Evolutionary conservation across 106 monocot genomes (phyloP).

Genomic region (Gastrodia elata): DNA sequence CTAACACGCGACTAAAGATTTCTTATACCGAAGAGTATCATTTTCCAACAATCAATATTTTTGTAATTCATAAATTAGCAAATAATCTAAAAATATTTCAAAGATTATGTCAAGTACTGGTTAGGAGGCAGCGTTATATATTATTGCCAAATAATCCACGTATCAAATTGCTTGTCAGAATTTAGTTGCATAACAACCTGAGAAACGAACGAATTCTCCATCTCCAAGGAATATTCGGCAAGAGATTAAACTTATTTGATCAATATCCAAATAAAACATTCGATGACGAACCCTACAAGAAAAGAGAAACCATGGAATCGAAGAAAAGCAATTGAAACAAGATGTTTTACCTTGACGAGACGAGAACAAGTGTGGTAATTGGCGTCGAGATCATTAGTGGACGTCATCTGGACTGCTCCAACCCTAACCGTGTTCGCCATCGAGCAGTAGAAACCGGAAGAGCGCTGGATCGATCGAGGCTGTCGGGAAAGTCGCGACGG

Average conservation of each 20-base stretch:
- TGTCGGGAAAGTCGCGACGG: not conserved
- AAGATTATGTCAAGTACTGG: not conserved
- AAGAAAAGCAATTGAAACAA: not conserved
- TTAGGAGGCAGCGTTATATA: not conserved
- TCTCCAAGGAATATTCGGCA: not conserved
- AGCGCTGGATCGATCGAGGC: conserved; percentile 1
- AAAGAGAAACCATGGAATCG: not conserved
- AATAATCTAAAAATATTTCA: not conserved
- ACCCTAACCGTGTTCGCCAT: conserved; percentile 20
- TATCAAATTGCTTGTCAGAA: not conserved
- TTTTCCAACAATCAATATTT: not conserved
- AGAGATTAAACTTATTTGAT: not conserved
- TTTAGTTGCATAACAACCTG: too few relatives aligned
- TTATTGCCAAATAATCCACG: not conserved
- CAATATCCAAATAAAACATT: not conserved
- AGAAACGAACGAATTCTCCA: not conserved
- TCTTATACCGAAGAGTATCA: not conserved
- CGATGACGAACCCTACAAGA: not conserved
- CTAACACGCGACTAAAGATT: not conserved
- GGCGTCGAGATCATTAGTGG: conserved; percentile 60
- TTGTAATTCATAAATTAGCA: not conserved
- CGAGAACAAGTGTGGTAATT: conserved; percentile 72
- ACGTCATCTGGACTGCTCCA: conserved; percentile 73
- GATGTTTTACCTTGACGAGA: conserved; percentile 51
- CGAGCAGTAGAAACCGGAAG: conserved; percentile 14